Evolutionary conservation across 1,284 basidiomycete species (phyloP), one percentile per base, ranked within the genome.

Genomic region (Mycosarcoma maydis): DNA sequence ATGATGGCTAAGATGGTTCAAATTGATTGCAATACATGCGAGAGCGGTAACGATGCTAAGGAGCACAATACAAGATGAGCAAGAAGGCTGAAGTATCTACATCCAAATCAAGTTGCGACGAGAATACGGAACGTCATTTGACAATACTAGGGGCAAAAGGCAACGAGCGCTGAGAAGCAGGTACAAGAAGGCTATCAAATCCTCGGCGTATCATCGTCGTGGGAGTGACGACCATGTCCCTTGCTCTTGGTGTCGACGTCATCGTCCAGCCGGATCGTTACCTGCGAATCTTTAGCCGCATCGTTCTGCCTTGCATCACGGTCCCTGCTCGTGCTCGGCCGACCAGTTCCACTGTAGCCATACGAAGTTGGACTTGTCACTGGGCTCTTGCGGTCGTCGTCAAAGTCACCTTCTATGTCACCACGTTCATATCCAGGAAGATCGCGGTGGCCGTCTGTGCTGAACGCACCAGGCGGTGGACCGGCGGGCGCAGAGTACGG

Each of bases 381-480:
- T 10, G 57, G 56, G 32, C 61, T 71, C 42, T 71, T 71, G 34
- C 50, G 61, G 44, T 70, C 67, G 27, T 68, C 58, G 22, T 71
- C 61, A 38, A 61, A 61, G 42, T 71, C 62, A 39, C 50, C 62
- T 26, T 65, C 34, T 52, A 54, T 53, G 27, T 57, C 53, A 11
- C 61, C 68, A 2, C 61, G 56, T 17, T 66, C 46, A 42, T 71
- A 71, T 3, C 38, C 61, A n/a, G 68, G 68, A 27, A 71, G 36
- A 47, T 66, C 68, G 42, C 53, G 52, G 13, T 50, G 39, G 19
- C 24, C 54, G 33, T 49, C 49, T 17, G 23, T 30, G 40, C 46
- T 37, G 27, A 33, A 39, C 11, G 42, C 23, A 13, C 39, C 53
- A 14, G 67, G 60, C 19, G 68, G 68, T 3, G 61, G 53, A 7